Evolutionary conservation across 139 green algal genomes (phyloP).

Genomic region (Desmodesmus armatus): DNA sequence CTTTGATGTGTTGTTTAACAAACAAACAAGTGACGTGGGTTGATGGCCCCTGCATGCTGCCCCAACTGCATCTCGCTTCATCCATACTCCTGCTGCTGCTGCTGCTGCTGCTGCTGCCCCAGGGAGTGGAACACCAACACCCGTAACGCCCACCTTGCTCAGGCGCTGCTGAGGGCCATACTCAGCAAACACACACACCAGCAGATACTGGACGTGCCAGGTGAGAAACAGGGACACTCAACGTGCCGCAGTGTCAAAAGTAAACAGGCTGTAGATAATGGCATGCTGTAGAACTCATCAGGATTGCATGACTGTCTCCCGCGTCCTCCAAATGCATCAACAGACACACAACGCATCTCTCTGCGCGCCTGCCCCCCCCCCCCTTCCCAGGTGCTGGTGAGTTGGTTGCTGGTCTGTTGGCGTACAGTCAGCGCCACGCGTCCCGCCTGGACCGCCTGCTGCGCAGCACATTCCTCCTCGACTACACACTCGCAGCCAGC

Average conservation of each 20-base stretch:
- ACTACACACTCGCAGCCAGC: constrained; percentile 88
- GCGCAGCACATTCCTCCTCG: constrained; percentile 84
- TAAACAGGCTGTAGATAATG: too few species aligned
- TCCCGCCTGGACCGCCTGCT: constrained; percentile 85
- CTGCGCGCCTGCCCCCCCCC: too few species aligned
- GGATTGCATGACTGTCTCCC: too few species aligned
- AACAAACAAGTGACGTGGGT: too few species aligned
- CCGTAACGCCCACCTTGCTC: constrained; percentile 82
- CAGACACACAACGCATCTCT: too few species aligned
- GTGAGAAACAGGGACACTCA: constrained; percentile 31
- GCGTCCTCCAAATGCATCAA: too few species aligned
- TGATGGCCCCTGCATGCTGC: neutral
- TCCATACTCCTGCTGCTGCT: too few species aligned
- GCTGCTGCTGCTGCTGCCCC: constrained; percentile 6
- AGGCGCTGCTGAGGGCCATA: constrained; percentile 83
- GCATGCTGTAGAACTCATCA: too few species aligned
- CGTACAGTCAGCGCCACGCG: constrained; percentile 91
- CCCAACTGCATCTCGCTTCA: too few species aligned
- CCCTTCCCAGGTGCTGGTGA: constrained; percentile 51
- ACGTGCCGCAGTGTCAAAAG: neutral
- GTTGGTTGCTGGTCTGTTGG: constrained; percentile 83
- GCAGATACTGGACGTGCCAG: constrained; percentile 70
- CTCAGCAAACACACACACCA: constrained; percentile 67
- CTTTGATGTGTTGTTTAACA: too few species aligned
- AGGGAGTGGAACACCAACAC: constrained; percentile 97